Conservation (phyloP, 2,329 filamentous ascomycete genomes). For the Neopestalotiopsis rosae region DNA sequence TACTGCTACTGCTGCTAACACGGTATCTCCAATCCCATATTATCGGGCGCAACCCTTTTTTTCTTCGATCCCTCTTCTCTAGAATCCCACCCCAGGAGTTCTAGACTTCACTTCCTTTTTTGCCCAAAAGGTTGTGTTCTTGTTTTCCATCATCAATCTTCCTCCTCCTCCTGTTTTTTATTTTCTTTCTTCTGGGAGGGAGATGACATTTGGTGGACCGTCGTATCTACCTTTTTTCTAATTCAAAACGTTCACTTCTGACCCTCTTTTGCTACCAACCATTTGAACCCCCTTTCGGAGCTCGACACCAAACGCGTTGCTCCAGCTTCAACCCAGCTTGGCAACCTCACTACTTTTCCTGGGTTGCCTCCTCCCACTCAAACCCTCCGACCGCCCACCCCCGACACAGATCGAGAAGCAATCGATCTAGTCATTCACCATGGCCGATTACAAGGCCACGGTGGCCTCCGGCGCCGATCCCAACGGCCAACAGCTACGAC, state of each 20-base stretch:
- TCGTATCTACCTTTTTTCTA: slow-evolving; percentile 5
- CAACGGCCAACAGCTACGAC: slow-evolving; percentile 59
- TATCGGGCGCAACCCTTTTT: slow-evolving; percentile 16
- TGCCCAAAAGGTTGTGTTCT: slow-evolving; percentile 1
- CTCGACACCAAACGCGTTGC: neutral
- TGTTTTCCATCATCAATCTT: neutral
- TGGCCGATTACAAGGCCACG: slow-evolving; percentile 61
- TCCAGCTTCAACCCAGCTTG: neutral
- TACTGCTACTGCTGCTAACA: neutral
- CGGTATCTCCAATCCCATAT: slow-evolving; percentile 11
- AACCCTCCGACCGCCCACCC: neutral
- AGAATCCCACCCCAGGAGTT: neutral
- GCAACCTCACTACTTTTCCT: neutral
- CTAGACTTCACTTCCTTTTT: slow-evolving; percentile 4
- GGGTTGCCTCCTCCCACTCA: neutral
- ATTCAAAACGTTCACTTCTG: slow-evolving; percentile 21
- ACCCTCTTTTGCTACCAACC: slow-evolving; percentile 7
- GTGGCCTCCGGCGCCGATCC: slow-evolving; percentile 65
- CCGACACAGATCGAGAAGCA: neutral
- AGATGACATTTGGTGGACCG: neutral
- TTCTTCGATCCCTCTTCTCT: neutral
- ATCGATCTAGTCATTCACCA: slow-evolving; percentile 32
- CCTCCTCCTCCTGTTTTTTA: slow-evolving; percentile 3
- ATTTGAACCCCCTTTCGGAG: slow-evolving; percentile 8
- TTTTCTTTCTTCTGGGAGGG: slow-evolving; percentile 7